Evolutionary conservation across 129 eudicot species (phyloP).

Genomic region (Saussurea involucrata): DNA sequence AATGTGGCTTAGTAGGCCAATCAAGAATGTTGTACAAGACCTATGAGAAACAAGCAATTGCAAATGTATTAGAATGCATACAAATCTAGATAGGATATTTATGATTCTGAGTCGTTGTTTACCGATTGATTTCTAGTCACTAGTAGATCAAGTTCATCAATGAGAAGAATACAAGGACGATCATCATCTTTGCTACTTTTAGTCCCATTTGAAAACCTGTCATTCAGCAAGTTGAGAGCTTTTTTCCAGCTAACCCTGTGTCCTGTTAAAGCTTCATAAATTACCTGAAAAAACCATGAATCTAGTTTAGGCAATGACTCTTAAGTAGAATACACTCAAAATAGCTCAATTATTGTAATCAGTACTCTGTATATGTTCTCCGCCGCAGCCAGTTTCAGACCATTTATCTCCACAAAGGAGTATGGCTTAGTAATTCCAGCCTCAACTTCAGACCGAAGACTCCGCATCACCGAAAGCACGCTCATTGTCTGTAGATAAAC

Average conservation of each 20-base stretch:
- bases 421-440: slow-evolving; percentile 76
- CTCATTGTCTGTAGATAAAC: slow-evolving; percentile 88
- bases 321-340: background rate
- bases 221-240: slow-evolving; percentile 85
- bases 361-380: slow-evolving; percentile 87
- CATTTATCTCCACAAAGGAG: slow-evolving; percentile 91
- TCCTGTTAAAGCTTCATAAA: slow-evolving; percentile 89
- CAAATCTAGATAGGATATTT: background rate
- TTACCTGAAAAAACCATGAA: slow-evolving; percentile 56
- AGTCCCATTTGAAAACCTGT: slow-evolving; percentile 68
- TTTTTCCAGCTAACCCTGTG: slow-evolving; percentile 93
- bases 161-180: slow-evolving; percentile 89
- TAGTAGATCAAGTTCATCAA: slow-evolving; percentile 93
- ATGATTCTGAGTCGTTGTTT: slow-evolving; percentile 8
- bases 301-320: background rate
- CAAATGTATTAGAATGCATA: slow-evolving; percentile 9
- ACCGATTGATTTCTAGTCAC: slow-evolving; percentile 95
- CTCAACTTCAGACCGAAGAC: slow-evolving; percentile 77
- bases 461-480: slow-evolving; percentile 87
- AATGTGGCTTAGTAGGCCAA: slow-evolving; percentile 93
- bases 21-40: slow-evolving; percentile 99
- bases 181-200: slow-evolving; percentile 60
- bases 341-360: background rate
- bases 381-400: slow-evolving; percentile 84
- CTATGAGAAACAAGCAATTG: slow-evolving; percentile 32